Conservation (phyloP, 164 flowering plant species). For the Cinnamomum micranthum region DNA sequence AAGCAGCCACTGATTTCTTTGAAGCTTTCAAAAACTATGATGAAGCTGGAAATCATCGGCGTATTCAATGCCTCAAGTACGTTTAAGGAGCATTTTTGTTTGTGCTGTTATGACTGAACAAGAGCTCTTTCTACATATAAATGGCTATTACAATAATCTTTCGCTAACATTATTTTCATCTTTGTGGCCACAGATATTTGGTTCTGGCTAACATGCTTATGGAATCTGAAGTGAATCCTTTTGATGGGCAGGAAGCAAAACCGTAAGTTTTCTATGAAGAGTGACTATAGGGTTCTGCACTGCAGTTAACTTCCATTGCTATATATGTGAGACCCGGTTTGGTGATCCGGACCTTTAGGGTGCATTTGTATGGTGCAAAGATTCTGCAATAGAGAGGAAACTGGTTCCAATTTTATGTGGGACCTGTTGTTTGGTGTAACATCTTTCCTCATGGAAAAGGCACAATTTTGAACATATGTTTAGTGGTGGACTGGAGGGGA, state of each 20-base stretch:
- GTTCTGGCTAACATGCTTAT: conserved; percentile 97
- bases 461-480: no score
- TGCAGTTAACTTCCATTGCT: not conserved
- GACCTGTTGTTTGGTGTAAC: no score
- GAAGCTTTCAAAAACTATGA: conserved; percentile 98
- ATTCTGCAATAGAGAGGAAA: no score
- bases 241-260: conserved; percentile 97
- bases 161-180: not conserved
- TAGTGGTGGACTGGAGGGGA: no score
- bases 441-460: no score
- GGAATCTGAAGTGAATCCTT: conserved; percentile 98
- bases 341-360: not conserved
- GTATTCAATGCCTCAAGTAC: conserved; percentile 95
- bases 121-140: not conserved
- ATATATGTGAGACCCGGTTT: not conserved
- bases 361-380: not conserved
- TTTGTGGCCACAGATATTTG: conserved; percentile 45
- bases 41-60: conserved; percentile 97
- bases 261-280: conserved; percentile 52
- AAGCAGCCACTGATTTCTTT: conserved; percentile 96
- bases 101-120: not conserved
- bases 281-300: not conserved
- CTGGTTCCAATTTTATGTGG: no score
- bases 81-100: conserved; percentile 7
- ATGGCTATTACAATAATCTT: not conserved